These are phyloP conservation scores for Ceratorhiza oryzae-sativae DNA, from an alignment of 1,284 basidiomycete species.

Conservation along the genomic window DNA sequence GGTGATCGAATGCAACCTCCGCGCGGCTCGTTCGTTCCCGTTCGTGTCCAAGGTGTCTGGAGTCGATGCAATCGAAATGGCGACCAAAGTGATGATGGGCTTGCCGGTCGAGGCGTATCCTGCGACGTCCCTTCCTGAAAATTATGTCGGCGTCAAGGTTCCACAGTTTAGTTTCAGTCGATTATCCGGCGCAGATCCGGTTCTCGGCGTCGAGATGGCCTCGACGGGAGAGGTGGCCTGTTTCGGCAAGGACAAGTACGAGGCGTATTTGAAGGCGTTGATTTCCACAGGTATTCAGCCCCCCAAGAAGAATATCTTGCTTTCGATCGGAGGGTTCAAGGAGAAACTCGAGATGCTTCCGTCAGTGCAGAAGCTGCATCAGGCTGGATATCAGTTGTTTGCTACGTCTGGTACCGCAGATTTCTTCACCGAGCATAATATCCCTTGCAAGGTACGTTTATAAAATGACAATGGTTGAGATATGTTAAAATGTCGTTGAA, in stretches of 20 bases:
- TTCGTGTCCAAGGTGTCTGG: conserved; percentile 99
- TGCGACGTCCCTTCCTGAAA: conserved; percentile 80
- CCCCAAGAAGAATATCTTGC: conserved; percentile 95
- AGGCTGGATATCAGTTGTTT: conserved; percentile 95
- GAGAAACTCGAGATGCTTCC: conserved; percentile 98
- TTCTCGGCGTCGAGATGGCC: conserved; percentile 99
- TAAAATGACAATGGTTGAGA: background rate
- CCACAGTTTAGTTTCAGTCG: conserved; percentile 98
- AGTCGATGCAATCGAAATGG: conserved; percentile 97
- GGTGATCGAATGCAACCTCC: conserved; percentile 99
- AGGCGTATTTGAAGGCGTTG: conserved; percentile 96
- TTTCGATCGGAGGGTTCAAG: conserved; percentile 94
- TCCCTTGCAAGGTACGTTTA: conserved; percentile 75
- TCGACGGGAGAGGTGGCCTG: conserved; percentile 99
- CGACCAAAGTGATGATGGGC: conserved; percentile 97
- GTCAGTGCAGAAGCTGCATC: conserved; percentile 94
- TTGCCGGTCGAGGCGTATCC: conserved; percentile 92
- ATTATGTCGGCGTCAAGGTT: conserved; percentile 98
- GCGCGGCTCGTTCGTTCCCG: conserved; percentile 97
- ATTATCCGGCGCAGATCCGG: conserved; percentile 94
- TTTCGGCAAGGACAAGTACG: conserved; percentile 97
- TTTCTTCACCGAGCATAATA: conserved; percentile 87
- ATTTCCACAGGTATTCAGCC: conserved; percentile 94
- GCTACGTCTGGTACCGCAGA: conserved; percentile 97
- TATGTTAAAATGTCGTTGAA: conserved; percentile 39